Evolutionary conservation across 2,329 filamentous ascomycete genomes (phyloP).

Genomic region (Arthrobotrys iridis): DNA sequence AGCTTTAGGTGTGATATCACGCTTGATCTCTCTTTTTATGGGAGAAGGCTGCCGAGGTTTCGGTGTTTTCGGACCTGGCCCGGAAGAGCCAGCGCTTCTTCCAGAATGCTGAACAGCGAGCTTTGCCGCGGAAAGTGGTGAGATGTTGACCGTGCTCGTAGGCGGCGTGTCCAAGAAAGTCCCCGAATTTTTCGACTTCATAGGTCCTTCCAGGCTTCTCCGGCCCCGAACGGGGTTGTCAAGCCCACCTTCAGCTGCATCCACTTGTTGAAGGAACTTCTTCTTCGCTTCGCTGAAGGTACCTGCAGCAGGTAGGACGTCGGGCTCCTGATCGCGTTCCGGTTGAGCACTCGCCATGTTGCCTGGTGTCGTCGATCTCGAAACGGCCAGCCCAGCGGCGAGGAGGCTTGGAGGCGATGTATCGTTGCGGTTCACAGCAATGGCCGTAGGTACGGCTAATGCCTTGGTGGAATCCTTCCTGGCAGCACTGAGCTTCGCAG

Average conservation of each 20-base stretch:
- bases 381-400: conserved; percentile 42
- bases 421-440: conserved; percentile 10
- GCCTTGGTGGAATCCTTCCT: conserved; percentile 17
- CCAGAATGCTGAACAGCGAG: conserved; percentile 51
- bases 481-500: conserved; percentile 36
- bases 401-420: conserved; percentile 38
- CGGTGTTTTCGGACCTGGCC: conserved; percentile 11
- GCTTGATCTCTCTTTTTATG: conserved; percentile 44
- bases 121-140: conserved; percentile 46
- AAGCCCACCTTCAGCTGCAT: conserved; percentile 16
- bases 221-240: conserved; percentile 36
- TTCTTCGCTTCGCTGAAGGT: conserved; percentile 47
- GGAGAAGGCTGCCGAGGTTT: conserved; percentile 49
- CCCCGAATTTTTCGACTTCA: conserved; percentile 42
- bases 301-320: conserved; percentile 41
- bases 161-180: conserved; percentile 41
- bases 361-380: conserved; percentile 29
- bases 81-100: conserved; percentile 28
- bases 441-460: neutral
- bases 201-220: conserved; percentile 34
- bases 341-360: conserved; percentile 35
- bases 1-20: conserved; percentile 10
- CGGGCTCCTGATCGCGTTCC: conserved; percentile 49
- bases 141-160: conserved; percentile 44
- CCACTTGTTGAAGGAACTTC: conserved; percentile 28